These are phyloP conservation scores for Globisporangium orthogonon DNA, from an alignment of 352 stramenopile genomes.

Conservation along the genomic window DNA sequence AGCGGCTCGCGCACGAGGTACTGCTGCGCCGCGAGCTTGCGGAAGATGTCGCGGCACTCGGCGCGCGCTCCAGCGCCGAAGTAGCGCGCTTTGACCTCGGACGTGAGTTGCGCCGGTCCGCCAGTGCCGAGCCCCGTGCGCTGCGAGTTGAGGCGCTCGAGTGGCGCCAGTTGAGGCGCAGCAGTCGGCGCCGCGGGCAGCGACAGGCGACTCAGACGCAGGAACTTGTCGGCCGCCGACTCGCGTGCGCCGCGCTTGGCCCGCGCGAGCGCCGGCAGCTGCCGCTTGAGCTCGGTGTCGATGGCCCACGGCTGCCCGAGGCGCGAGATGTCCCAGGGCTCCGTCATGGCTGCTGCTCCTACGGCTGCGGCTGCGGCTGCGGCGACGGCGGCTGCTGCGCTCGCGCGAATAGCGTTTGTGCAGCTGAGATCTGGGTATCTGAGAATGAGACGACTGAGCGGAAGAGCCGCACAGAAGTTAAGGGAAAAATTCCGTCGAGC, in stretches of 20 bases:
- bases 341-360: background rate
- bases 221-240: conserved; percentile 50
- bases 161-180: conserved; percentile 24
- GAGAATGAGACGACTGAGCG: too few relatives aligned
- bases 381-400: background rate
- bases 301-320: conserved; percentile 76
- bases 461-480: too few relatives aligned
- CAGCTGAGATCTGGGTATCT: background rate
- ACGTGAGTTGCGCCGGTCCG: conserved; percentile 19
- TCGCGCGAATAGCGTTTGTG: background rate
- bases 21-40: conserved; percentile 57
- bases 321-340: conserved; percentile 59
- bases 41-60: conserved; percentile 63
- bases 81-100: conserved; percentile 61
- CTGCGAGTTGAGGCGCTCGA: conserved; percentile 19
- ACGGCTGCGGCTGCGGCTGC: background rate
- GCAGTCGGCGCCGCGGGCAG: conserved; percentile 20
- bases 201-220: conserved; percentile 52
- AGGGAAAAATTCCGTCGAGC: too few relatives aligned
- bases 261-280: conserved; percentile 49
- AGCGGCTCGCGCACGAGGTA: conserved; percentile 47
- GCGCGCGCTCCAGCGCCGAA: conserved; percentile 39
- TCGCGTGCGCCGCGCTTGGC: conserved; percentile 39
- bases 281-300: conserved; percentile 47
- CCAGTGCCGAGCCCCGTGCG: conserved; percentile 14